Conservation (phyloP, 2,329 filamentous ascomycete genomes). For the Fusarium subglutinans region DNA sequence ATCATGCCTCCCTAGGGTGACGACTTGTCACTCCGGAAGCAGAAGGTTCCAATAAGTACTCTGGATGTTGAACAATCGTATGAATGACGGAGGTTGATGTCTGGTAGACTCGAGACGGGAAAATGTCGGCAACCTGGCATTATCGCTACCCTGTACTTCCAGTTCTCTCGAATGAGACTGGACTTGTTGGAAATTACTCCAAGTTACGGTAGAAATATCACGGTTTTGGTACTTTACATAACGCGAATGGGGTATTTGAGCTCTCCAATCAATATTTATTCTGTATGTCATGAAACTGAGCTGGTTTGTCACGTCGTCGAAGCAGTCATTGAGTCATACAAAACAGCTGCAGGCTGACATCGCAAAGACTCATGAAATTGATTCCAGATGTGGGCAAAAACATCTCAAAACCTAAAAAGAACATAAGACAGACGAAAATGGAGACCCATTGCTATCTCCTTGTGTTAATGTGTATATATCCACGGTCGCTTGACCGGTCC, state of each 20-base stretch:
- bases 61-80: not conserved
- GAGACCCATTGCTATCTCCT: too few relatives aligned
- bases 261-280: not conserved
- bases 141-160: conserved; percentile 12
- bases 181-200: not conserved
- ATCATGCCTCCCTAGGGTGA: conserved; percentile 41
- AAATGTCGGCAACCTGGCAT: conserved; percentile 19
- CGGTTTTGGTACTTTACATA: not conserved
- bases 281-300: too few relatives aligned
- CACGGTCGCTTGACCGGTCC: not conserved
- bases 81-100: not conserved
- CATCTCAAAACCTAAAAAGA: not conserved
- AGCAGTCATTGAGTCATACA: not conserved
- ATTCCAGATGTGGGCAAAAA: not conserved
- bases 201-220: not conserved
- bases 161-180: not conserved
- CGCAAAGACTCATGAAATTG: not conserved
- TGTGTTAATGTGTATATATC: fast-evolving
- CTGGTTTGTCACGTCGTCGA: too few relatives aligned
- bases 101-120: not conserved
- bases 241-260: fast-evolving
- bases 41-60: not conserved
- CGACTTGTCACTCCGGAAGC: conserved; percentile 27
- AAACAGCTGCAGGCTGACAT: not conserved
- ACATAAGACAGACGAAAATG: too few relatives aligned